Evolutionary conservation across 1,284 basidiomycete genomes (phyloP).

Genomic region (Serendipita sp.): DNA sequence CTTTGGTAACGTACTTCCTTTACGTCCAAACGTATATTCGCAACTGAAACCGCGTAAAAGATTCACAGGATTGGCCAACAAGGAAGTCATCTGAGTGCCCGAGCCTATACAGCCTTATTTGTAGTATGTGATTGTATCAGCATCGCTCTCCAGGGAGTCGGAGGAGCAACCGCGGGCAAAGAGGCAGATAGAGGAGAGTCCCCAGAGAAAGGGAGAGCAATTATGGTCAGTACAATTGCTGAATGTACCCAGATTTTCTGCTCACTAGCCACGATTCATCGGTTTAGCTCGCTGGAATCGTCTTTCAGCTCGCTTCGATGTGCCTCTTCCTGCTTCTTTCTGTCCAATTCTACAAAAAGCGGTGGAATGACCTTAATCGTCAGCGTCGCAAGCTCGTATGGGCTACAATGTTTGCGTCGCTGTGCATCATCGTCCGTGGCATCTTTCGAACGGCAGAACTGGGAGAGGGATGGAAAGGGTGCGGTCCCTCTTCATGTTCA

Average conservation of each 20-base stretch:
- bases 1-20: neutral
- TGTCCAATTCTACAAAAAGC: neutral
- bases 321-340: neutral
- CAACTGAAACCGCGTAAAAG: neutral
- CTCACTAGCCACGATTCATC: neutral
- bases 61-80: neutral
- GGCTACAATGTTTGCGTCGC: neutral
- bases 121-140: neutral
- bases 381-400: neutral
- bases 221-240: neutral
- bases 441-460: neutral
- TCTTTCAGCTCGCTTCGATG: neutral
- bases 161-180: neutral
- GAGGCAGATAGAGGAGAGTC: neutral
- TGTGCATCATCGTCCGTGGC: neutral
- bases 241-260: too few species aligned
- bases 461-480: constrained; percentile 3
- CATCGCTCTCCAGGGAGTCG: neutral
- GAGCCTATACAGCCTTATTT: neutral
- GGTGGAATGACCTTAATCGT: neutral
- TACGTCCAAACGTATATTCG: too few species aligned
- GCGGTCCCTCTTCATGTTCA: neutral
- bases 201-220: neutral
- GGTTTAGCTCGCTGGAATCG: neutral
- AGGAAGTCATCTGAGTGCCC: neutral